A percentile compares a stretch with the other conserved stretches of the same genome.
Conservation (phyloP, 345 rosid genomes). For the Hibiscus trionum region DNA sequence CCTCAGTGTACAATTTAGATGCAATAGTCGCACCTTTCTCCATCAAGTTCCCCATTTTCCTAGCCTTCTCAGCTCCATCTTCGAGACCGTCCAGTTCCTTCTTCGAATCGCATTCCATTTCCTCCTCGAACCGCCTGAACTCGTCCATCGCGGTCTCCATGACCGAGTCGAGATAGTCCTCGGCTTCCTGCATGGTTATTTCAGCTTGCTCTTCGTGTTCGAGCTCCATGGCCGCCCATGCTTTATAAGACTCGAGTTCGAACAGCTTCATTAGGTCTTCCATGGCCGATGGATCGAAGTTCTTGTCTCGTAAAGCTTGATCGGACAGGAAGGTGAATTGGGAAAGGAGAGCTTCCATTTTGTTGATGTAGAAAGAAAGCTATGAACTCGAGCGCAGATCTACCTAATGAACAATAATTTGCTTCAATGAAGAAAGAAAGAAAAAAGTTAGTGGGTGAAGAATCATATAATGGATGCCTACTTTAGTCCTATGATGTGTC, state of each 20-base stretch:
- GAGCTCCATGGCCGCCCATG: conserved; percentile 69
- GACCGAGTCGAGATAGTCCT: conserved; percentile 52
- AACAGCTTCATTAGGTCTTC: conserved; percentile 77
- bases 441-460: background rate
- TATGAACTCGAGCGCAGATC: background rate
- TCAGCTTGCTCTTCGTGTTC: conserved; percentile 50
- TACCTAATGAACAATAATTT: background rate
- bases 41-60: conserved; percentile 46
- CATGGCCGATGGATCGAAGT: conserved; percentile 61
- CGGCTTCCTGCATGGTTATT: conserved; percentile 37
- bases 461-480: background rate
- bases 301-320: conserved; percentile 59
- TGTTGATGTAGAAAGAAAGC: background rate
- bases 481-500: background rate
- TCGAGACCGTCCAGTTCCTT: conserved; percentile 33
- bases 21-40: conserved; percentile 58
- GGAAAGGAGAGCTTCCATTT: conserved; percentile 71
- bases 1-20: conserved; percentile 59
- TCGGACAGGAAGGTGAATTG: conserved; percentile 72
- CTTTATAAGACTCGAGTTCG: conserved; percentile 72
- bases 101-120: conserved; percentile 49
- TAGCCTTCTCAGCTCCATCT: conserved; percentile 50
- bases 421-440: background rate
- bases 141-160: conserved; percentile 83
- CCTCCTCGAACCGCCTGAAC: conserved; percentile 55